These are phyloP conservation scores for Acacia crassicarpa DNA, from an alignment of 306 rosid species.

Conservation along the genomic window DNA sequence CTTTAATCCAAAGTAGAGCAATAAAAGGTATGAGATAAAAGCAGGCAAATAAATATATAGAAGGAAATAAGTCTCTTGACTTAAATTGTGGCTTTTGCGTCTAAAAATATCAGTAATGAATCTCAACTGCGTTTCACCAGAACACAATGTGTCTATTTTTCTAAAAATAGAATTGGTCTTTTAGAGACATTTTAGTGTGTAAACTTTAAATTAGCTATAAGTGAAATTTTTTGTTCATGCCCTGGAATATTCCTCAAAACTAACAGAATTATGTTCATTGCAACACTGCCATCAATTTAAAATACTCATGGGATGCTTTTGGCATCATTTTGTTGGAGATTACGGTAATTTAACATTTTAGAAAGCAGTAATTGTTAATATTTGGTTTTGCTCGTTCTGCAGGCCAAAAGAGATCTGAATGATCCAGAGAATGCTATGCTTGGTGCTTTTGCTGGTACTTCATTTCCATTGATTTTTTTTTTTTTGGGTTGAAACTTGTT, in stretches of 20 bases:
- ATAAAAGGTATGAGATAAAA: not conserved
- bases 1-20: not conserved
- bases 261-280: not conserved
- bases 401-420: conserved; percentile 70
- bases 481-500: conserved; percentile 10
- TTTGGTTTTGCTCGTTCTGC: conserved; percentile 24
- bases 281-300: not conserved
- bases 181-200: not conserved
- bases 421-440: conserved; percentile 78
- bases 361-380: conserved; percentile 8
- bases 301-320: not conserved
- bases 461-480: conserved; percentile 6
- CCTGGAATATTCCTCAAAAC: not conserved
- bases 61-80: not conserved
- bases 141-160: not conserved
- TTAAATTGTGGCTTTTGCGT: not conserved
- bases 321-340: not conserved
- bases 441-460: conserved; percentile 74
- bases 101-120: not conserved
- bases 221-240: conserved; percentile 2
- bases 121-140: not conserved
- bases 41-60: not conserved
- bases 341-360: conserved; percentile 1
- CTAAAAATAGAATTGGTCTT: not conserved
- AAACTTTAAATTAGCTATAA: not conserved